Percentiles rank a stretch among this genome's conserved stretches.
Conservation (phyloP, 1,139 yeast species). For the Taiozyma sp. region DNA sequence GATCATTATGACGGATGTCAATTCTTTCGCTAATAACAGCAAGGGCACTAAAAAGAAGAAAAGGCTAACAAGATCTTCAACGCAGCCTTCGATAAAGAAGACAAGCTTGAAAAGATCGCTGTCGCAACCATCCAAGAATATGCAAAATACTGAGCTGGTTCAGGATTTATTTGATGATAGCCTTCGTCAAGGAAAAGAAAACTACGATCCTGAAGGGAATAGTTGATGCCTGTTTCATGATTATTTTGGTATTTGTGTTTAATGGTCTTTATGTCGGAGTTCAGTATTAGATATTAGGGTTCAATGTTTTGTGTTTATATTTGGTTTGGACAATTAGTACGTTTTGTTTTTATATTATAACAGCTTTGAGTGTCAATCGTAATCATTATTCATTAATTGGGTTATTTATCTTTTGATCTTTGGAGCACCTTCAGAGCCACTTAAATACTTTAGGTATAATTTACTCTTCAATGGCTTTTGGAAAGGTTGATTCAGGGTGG, state of each 20-base stretch:
- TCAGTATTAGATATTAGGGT: not conserved
- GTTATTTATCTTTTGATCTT: slow-evolving; percentile 3
- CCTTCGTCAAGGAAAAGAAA: not conserved
- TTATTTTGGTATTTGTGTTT: not conserved
- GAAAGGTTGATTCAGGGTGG: slow-evolving; percentile 14
- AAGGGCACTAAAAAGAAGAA: slow-evolving; percentile 10
- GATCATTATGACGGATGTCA: slow-evolving; percentile 24
- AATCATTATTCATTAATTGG: not conserved
- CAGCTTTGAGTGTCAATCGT: not conserved
- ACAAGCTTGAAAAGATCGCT: slow-evolving; percentile 17
- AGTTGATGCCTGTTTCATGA: not conserved
- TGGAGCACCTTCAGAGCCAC: slow-evolving; percentile 17
- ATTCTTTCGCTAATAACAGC: slow-evolving; percentile 15
- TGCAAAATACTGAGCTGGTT: not conserved
- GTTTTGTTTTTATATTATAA: not conserved
- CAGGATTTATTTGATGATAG: not conserved
- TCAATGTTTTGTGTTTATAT: not conserved
- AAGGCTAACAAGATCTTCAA: slow-evolving; percentile 18
- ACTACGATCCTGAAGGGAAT: not conserved
- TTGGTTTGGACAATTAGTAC: not conserved
- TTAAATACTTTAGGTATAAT: slow-evolving; percentile 14
- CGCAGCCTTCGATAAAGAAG: slow-evolving; percentile 16
- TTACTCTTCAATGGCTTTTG: slow-evolving; percentile 10
- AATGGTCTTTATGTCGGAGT: not conserved
- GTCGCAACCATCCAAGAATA: slow-evolving; percentile 17